A percentile compares a stretch with the other conserved stretches of the same genome.
Evolutionary conservation across 768 basidiomycete species (phyloP).

Genomic region (Pleurotus cornucopiae): DNA sequence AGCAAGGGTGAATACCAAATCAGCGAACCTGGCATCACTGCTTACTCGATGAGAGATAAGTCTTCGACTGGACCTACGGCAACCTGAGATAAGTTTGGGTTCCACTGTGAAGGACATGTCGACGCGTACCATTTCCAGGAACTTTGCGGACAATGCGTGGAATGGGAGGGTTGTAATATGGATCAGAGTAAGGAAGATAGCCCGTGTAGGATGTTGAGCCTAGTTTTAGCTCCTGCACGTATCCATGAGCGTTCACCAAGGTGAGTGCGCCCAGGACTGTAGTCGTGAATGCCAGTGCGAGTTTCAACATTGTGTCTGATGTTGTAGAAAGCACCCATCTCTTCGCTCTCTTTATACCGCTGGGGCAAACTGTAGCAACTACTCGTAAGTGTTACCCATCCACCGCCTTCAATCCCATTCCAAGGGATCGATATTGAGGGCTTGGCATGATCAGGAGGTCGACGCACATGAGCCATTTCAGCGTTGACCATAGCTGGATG

Average conservation of each 20-base stretch:
- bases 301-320: not conserved
- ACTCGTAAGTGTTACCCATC: not conserved
- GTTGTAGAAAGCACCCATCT: not conserved
- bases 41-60: slow-evolving; percentile 33
- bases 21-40: not conserved
- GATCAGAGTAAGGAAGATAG: slow-evolving; percentile 33
- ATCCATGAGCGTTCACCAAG: slow-evolving; percentile 31
- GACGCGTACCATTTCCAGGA: slow-evolving; percentile 31
- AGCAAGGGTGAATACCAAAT: not conserved
- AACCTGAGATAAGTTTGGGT: not conserved
- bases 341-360: not conserved
- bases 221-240: slow-evolving; percentile 32
- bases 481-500: too few relatives aligned
- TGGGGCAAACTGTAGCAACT: not conserved
- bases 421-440: too few relatives aligned
- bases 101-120: not conserved
- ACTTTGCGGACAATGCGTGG: slow-evolving; percentile 36
- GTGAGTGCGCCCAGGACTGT: slow-evolving; percentile 9
- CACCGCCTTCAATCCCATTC: too few relatives aligned
- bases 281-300: slow-evolving; percentile 1
- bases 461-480: too few relatives aligned
- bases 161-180: slow-evolving; percentile 28
- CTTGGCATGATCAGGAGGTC: too few relatives aligned
- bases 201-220: slow-evolving; percentile 31
- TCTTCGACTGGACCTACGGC: slow-evolving; percentile 32